phyloP scores from a whole-genome alignment of 768 basidiomycete genomes.

The Mycena albidolilacea region DNA sequence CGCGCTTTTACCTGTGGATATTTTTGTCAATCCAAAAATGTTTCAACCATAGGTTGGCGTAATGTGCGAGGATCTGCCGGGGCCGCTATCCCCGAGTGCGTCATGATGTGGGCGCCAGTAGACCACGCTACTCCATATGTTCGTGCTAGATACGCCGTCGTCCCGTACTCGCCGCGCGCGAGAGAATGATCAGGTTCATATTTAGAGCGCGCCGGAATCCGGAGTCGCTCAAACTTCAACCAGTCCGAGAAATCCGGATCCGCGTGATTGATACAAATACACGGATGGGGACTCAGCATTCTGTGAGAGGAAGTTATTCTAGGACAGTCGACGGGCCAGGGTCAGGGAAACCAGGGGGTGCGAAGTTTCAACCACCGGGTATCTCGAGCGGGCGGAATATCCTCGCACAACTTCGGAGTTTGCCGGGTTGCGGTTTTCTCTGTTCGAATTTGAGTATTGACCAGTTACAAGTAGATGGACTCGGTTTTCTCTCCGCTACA shows the following conservation, averaged over 20 bases:
- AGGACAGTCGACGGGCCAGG: too few species aligned
- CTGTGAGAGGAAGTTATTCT: not conserved
- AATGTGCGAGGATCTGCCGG: conserved; percentile 21
- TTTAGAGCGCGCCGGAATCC: too few species aligned
- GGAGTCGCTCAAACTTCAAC: too few species aligned
- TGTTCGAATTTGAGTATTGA: not conserved
- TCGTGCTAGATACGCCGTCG: too few species aligned
- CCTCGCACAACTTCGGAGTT: conserved; percentile 19
- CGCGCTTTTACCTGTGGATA: not conserved
- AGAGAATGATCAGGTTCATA: too few species aligned
- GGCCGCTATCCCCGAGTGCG: conserved; percentile 9
- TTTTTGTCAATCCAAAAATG: not conserved
- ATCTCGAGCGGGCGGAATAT: conserved; percentile 28
- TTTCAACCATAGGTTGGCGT: not conserved
- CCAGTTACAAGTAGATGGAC: not conserved
- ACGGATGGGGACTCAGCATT: not conserved
- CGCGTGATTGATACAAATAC: not conserved
- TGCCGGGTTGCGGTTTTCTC: not conserved
- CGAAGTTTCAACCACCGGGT: conserved; percentile 6
- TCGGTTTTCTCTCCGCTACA: too few species aligned
- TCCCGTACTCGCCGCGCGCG: too few species aligned
- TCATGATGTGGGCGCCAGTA: not conserved
- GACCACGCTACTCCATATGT: not conserved
- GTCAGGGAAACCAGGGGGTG: too few species aligned
- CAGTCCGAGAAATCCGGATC: too few species aligned